Conservation (phyloP, 208 protist genomes). For the Wallacemonas collosoma region DNA sequence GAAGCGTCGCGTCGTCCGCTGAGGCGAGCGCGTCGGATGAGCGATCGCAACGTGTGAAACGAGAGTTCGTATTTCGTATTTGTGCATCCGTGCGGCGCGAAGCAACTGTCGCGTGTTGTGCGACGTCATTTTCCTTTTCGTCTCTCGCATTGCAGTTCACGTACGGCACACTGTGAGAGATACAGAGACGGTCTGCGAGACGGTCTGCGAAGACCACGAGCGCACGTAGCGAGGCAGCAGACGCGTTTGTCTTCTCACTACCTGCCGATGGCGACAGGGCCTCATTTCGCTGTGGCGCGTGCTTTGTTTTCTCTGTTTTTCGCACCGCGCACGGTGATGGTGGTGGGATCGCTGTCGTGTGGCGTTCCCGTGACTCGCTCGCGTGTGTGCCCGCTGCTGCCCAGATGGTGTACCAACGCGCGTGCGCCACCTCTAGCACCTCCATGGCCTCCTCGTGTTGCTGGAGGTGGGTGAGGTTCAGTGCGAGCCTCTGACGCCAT, state of each 20-base stretch:
- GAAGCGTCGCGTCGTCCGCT: background rate
- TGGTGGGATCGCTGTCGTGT: too few relatives aligned
- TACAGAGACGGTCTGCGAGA: background rate
- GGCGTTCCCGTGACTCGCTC: too few relatives aligned
- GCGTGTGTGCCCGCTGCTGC: background rate
- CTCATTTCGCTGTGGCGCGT: background rate
- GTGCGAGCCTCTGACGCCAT: slow-evolving; percentile 65
- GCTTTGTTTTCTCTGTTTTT: background rate
- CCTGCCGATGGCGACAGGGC: too few relatives aligned
- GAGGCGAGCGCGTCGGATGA: background rate
- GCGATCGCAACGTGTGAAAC: background rate
- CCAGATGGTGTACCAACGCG: slow-evolving; percentile 30
- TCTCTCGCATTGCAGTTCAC: too few relatives aligned
- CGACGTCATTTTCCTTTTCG: too few relatives aligned
- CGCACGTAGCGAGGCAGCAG: background rate
- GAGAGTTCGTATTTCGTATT: too few relatives aligned
- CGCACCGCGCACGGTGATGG: too few relatives aligned
- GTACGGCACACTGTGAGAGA: background rate
- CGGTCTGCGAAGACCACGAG: slow-evolving; percentile 2
- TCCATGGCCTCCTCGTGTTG: slow-evolving; percentile 45
- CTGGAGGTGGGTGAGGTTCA: slow-evolving; percentile 56
- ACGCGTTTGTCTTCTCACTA: background rate
- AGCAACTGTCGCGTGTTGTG: too few relatives aligned
- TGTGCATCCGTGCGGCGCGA: too few relatives aligned
- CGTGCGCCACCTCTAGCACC: slow-evolving; percentile 51